phyloP scores from a whole-genome alignment of 441 rosid species.

The Caryocar brasiliense region DNA sequence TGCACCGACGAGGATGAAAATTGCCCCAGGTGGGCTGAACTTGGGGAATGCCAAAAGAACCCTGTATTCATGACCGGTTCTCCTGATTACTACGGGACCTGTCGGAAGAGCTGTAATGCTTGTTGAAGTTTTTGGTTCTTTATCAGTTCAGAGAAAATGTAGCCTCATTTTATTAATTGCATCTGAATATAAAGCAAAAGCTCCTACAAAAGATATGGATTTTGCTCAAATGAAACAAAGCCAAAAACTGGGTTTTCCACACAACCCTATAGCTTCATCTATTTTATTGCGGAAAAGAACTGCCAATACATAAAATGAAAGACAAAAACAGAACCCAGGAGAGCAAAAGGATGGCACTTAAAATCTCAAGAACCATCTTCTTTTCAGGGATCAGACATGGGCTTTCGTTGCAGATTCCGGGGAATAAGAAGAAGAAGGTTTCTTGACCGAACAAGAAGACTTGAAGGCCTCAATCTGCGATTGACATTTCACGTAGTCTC shows the following conservation, averaged over 20 bases:
- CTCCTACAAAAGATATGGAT: too few species aligned
- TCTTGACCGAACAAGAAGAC: conserved; percentile 61
- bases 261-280: too few species aligned
- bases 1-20: conserved; percentile 75
- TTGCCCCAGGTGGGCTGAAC: conserved; percentile 70
- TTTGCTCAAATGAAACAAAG: too few species aligned
- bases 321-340: neutral
- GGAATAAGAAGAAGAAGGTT: conserved; percentile 20
- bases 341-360: neutral
- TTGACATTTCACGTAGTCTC: conserved; percentile 57
- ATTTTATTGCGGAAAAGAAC: too few species aligned
- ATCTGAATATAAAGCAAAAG: too few species aligned
- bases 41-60: conserved; percentile 77
- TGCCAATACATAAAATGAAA: too few species aligned
- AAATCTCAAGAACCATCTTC: neutral
- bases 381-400: neutral
- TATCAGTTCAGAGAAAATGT: neutral
- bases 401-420: conserved; percentile 4
- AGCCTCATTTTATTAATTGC: too few species aligned
- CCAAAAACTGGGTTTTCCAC: too few species aligned
- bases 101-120: conserved; percentile 80
- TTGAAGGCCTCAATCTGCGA: conserved; percentile 75
- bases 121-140: conserved; percentile 29
- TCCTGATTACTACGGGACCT: conserved; percentile 81
- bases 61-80: conserved; percentile 87